Evolutionary conservation across 1,284 basidiomycete genomes (phyloP).

Genomic region (Volvariella surrecta): DNA sequence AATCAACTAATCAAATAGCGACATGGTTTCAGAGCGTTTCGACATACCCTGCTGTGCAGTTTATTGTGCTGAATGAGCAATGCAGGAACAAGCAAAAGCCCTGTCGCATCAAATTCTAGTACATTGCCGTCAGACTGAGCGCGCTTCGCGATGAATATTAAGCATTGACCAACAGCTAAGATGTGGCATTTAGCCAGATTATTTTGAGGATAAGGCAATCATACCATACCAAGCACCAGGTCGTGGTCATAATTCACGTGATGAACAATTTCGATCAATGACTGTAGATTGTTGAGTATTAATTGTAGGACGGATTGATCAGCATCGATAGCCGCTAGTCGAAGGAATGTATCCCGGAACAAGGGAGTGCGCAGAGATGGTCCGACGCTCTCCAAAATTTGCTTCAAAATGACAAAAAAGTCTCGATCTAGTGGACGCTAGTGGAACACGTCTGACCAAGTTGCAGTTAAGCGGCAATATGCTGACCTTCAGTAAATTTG

Average conservation of each 20-base stretch:
- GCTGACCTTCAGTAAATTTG: constrained; percentile 45
- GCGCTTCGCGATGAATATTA: constrained; percentile 44
- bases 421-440: constrained; percentile 38
- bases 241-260: constrained; percentile 39
- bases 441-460: not conserved
- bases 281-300: constrained; percentile 46
- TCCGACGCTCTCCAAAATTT: constrained; percentile 27
- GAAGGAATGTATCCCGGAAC: constrained; percentile 43
- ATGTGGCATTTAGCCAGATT: not conserved
- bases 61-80: constrained; percentile 53
- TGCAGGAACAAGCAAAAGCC: constrained; percentile 42
- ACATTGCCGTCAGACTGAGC: constrained; percentile 39
- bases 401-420: constrained; percentile 46
- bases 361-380: constrained; percentile 41
- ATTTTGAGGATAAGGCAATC: constrained; percentile 12
- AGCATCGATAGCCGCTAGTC: constrained; percentile 40
- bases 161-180: constrained; percentile 46
- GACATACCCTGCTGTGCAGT: constrained; percentile 42
- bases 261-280: constrained; percentile 46
- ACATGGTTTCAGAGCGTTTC: not conserved
- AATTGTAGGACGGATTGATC: constrained; percentile 30
- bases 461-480: not conserved
- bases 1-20: constrained; percentile 4
- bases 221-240: constrained; percentile 44
- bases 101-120: constrained; percentile 41